Percentiles rank a stretch among this genome's conserved stretches.
phyloP scores from a whole-genome alignment of 2,329 filamentous ascomycete genomes.

The Kalmusia sp. region DNA sequence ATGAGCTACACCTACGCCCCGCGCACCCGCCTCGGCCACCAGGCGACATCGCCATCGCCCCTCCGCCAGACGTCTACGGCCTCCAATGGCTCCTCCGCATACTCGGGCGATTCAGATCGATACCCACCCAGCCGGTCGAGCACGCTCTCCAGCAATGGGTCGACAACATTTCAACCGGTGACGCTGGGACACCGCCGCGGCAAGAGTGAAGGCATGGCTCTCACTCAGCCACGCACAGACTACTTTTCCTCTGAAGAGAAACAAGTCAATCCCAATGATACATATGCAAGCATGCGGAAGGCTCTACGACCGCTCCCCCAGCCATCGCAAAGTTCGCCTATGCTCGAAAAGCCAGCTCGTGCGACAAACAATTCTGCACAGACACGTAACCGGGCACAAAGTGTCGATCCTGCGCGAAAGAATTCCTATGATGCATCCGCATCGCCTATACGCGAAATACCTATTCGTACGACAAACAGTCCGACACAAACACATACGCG shows the following conservation, averaged over 20 bases:
- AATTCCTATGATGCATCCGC: slow-evolving; percentile 55
- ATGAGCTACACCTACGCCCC: slow-evolving; percentile 48
- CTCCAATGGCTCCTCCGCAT: slow-evolving; percentile 73
- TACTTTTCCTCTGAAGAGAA: slow-evolving; percentile 49
- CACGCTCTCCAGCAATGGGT: slow-evolving; percentile 76
- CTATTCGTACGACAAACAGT: too few species aligned
- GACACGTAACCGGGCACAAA: slow-evolving; percentile 29
- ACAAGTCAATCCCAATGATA: slow-evolving; percentile 63
- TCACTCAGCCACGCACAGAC: slow-evolving; percentile 59
- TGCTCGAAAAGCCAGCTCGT: slow-evolving; percentile 33
- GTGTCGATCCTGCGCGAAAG: slow-evolving; percentile 42
- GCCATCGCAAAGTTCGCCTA: slow-evolving; percentile 38
- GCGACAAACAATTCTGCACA: slow-evolving; percentile 17
- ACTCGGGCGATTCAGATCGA: slow-evolving; percentile 63
- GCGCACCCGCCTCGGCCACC: slow-evolving; percentile 49
- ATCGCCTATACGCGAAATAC: slow-evolving; percentile 47
- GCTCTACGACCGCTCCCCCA: slow-evolving; percentile 70
- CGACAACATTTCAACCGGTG: slow-evolving; percentile 61
- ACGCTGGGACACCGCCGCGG: slow-evolving; percentile 72
- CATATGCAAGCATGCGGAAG: slow-evolving; percentile 76
- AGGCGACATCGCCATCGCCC: slow-evolving; percentile 52
- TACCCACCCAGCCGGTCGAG: slow-evolving; percentile 69
- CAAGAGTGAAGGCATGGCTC: slow-evolving; percentile 72
- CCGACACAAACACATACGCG: too few species aligned
- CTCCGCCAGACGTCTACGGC: slow-evolving; percentile 72